Base-by-base conservation (phyloP, 441 rosid species). In the Kokia cookei region DNA sequence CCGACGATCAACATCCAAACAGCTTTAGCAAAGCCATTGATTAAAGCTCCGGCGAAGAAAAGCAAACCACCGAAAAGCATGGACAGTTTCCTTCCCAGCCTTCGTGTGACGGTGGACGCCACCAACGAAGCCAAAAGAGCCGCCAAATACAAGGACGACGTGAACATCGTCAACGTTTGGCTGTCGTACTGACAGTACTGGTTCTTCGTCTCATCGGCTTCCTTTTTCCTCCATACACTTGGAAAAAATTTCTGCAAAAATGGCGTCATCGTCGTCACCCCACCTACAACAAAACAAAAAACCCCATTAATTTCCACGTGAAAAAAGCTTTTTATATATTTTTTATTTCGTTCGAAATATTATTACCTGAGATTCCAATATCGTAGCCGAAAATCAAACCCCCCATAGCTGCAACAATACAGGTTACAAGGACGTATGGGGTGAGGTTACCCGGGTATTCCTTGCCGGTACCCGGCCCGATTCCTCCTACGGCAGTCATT, bases 321-420 rank as follows among this genome's bases (percentile, higher is more conserved):
- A 1, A 37, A 37, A 37, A 37, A 7, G 8, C 40, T 37, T 37
- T 37, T 37, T 37, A 37, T 19, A 19, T 19, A 19, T 42, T 47
- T 12, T 47, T 11, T 47, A 1, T 53, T 50, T n/a, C 10, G 13
- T 32, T 13, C 14, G 71, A 50, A 75, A 8, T 8, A 29, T 77
- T 78, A 93, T 76, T 78, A 94, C 98, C 97, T 10, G 98, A 94
- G 73, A 94, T 94, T 22, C 97, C 98, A 37, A 94, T 90, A 80
- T 94, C 99, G 63, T 94, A 94, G 19, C 97, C 99, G 70, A 94
- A 93, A 85, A 94, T 94, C 79, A 93, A 85, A 76, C 98, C 98
- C 4, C 99, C 98, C 97, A 90, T 94, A 88, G 93, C 96, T 37
- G 97, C 98, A 42, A 94, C 92, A 29, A 94, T 79, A 70, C 98